Evolutionary conservation across 1,139 yeast species (phyloP), one percentile per base, ranked within the genome.

Genomic region (Hyphopichia khmerensis): DNA sequence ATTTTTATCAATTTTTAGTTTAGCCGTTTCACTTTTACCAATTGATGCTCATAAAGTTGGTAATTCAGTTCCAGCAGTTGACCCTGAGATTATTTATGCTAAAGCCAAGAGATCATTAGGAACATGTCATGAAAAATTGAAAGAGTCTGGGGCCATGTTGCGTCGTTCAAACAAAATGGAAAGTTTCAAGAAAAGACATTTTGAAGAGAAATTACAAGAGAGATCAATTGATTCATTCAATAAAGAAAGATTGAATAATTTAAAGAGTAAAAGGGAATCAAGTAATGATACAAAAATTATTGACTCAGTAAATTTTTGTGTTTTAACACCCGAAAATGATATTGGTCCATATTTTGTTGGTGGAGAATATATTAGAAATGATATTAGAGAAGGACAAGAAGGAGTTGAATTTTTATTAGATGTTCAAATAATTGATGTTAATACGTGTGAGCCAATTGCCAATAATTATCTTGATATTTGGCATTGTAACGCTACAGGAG

Each of bases 401-500:
- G 42, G 42, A 4, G 19, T 39, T 30, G 42, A 39, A 10, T 31
- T 39, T 13, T 39, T 39, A 26, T 33, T 39, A 16, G 42, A 39
- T 24, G 16, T 39, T 16, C 42, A 39, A 39, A 15, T 39, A 5
- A 26, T 39, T 35, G 31, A 39, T 23, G 39, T 29, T 29, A 23
- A 39, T 2, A 39, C 42, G 21, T 39, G 42, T 35, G 42, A 39
- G 14, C 38, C 42, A 19, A 31, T 39, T 30, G 35, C 39, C 5
- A 29, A 35, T 13, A 39, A 14, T 35, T 39, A 35, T 17, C 27
- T 39, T 31, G 42, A 39, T 31, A 29, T 39, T 32, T 39, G 42
- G 42, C 42, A 39, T 31, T 39, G 42, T 30, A 39, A 39, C 21
- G 24, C 42, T 8, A 34, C 42, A 21, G 42, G 42, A 3, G 39